Evolutionary conservation across 495 filamentous ascomycete genomes (phyloP), one percentile per base, ranked within the genome.

Genomic region (Hypoxylon rickii): DNA sequence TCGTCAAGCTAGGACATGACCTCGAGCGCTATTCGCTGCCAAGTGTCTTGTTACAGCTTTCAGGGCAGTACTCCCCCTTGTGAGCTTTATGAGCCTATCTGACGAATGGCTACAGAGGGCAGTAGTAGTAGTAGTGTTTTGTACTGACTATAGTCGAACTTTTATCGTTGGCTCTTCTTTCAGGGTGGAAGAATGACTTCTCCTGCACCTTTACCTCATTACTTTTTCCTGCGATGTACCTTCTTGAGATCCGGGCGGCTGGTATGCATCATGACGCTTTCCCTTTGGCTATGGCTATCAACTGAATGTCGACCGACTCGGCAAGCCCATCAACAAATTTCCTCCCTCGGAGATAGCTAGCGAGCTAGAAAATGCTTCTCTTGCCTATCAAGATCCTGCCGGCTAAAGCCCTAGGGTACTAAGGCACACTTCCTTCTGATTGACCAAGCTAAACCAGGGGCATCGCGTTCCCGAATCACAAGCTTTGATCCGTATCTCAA

Each of bases 1-100:
- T 80, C 78, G 78, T 77, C 68, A 80, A 80, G 80, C 80, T 83
- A 83, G 76, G 73, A 62, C 61, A 67, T 64, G 22, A 60, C 61
- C 58, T 69, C 63, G 56, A 68, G 75, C 74, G 73, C 77, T 79
- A 78, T 72, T 74, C 75, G 77, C 77, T 72, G 70, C 72, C 67
- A 76, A 59, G 59, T 66, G 61, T 74, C 70, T 77, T 71, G 64
- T 57, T 70, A 70, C 65, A 68, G 67, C 69, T 51, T 62, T 56
- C 44, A 48, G 64, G 58, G 57, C 53, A 61, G 51, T 51, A 59
- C 51, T 64, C 53, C 58, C n/a, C 63, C 60, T 58, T 63, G 64
- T 61, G 63, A 45, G 60, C 64, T 71, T 71, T 73, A 70, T 71
- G 71, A 77, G 74, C 74, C 73, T 71, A 77, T 76, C 36, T 69